Evolutionary conservation across 2,329 filamentous ascomycete genomes (phyloP).

Genomic region (Cadophora luteo-olivacea): DNA sequence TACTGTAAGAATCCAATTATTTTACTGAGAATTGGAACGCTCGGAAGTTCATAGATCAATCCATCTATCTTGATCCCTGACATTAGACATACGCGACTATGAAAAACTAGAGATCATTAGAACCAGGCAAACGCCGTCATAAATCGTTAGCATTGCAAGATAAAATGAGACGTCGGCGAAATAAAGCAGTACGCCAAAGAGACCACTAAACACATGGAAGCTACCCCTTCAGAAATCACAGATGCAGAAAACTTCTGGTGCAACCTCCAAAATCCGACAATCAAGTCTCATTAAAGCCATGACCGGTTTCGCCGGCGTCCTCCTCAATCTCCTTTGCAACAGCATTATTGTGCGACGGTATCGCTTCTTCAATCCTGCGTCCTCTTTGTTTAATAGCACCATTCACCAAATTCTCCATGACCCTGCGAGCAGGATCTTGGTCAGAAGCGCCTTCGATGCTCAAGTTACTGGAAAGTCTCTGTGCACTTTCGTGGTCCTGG

Average conservation of each 20-base stretch:
- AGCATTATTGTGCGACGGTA: background rate
- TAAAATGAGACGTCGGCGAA: background rate
- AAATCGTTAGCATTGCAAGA: background rate
- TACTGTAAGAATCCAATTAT: background rate
- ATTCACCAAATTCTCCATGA: background rate
- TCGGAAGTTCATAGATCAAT: background rate
- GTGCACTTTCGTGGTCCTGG: background rate
- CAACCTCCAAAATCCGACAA: background rate
- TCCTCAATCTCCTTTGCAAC: background rate
- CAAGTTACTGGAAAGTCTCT: background rate
- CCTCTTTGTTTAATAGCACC: background rate
- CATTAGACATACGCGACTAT: too few relatives aligned
- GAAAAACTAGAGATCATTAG: background rate
- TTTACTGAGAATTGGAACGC: background rate
- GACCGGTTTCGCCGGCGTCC: background rate
- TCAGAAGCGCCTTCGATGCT: background rate
- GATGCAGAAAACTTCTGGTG: background rate
- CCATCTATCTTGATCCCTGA: background rate
- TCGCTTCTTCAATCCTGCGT: background rate
- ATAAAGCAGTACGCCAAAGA: background rate
- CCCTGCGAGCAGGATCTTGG: background rate
- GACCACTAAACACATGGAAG: background rate
- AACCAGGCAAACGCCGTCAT: background rate
- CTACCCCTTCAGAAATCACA: background rate
- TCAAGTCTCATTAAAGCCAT: background rate